phyloP scores from a whole-genome alignment of 208 protist species.

The Acanthamoeba lenticulata region DNA sequence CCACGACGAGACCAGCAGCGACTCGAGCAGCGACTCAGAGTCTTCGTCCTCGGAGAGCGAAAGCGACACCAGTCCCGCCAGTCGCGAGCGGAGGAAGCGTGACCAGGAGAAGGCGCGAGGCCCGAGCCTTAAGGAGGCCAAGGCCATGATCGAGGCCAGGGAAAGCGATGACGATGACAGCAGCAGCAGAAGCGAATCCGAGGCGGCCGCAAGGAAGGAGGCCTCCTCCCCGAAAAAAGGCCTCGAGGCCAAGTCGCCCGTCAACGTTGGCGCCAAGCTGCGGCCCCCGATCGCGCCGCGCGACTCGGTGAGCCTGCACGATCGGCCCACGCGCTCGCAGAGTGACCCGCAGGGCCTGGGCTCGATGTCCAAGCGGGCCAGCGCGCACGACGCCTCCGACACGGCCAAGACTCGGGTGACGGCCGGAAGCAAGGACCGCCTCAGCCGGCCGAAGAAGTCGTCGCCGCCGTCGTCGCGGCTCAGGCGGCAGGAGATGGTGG shows the following conservation, averaged over 20 bases:
- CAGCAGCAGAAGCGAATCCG: background rate
- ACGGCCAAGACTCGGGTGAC: background rate
- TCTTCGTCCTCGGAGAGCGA: background rate
- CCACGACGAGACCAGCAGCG: background rate
- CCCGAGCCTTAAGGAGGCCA: slow-evolving; percentile 3
- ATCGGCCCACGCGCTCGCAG: background rate
- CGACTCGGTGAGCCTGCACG: background rate
- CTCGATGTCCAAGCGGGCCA: background rate
- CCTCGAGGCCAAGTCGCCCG: too few species aligned
- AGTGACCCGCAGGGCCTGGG: background rate
- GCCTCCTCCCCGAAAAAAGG: too few species aligned
- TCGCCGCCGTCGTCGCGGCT: background rate
- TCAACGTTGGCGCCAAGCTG: background rate
- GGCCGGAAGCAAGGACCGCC: background rate
- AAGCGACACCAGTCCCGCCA: background rate
- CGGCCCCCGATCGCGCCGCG: background rate
- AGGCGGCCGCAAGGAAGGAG: too few species aligned
- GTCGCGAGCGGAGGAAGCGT: background rate
- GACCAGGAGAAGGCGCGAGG: slow-evolving; percentile 33
- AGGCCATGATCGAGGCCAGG: slow-evolving; percentile 19
- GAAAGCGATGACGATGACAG: background rate
- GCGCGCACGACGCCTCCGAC: slow-evolving; percentile 37
- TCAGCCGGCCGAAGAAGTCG: background rate
- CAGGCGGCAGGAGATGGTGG: slow-evolving; percentile 49
- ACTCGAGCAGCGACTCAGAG: too few species aligned